A percentile compares a stretch with the other conserved stretches of the same genome.
Conservation (phyloP, 148 eudicot species). For the Fagopyrum homotropicum region DNA sequence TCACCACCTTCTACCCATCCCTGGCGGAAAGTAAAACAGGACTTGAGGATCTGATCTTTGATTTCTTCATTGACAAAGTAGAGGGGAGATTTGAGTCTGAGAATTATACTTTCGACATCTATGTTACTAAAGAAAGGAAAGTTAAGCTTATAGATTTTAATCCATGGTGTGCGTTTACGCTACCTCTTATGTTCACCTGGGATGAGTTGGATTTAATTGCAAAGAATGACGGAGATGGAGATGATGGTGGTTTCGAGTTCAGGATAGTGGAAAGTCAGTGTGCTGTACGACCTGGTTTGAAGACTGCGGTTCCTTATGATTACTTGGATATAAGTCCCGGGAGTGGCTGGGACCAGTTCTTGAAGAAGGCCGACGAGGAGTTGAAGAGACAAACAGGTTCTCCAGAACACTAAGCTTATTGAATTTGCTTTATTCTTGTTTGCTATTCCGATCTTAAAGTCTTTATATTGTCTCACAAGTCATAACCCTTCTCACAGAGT, state of each 20-base stretch:
- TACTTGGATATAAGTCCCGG: constrained; percentile 76
- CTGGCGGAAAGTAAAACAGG: constrained; percentile 43
- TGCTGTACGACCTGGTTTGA: constrained; percentile 73
- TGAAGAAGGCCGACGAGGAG: constrained; percentile 60
- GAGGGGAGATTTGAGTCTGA: constrained; percentile 44
- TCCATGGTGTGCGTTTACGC: constrained; percentile 80
- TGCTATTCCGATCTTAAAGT: too few relatives aligned
- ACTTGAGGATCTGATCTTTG: constrained; percentile 33
- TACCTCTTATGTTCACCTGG: constrained; percentile 79
- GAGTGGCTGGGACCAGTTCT: constrained; percentile 93
- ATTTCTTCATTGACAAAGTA: constrained; percentile 50
- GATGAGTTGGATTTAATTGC: constrained; percentile 51
- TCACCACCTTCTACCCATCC: constrained; percentile 66
- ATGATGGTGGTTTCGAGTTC: constrained; percentile 30
- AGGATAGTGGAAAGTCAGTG: constrained; percentile 63
- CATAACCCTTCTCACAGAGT: not conserved
- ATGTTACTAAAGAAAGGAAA: constrained; percentile 46
- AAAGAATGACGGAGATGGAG: constrained; percentile 16
- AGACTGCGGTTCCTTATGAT: constrained; percentile 91
- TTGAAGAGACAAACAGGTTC: constrained; percentile 37
- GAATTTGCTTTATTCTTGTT: not conserved
- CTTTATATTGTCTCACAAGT: not conserved
- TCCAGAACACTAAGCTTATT: not conserved
- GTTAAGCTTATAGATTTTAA: constrained; percentile 83
- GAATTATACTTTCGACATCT: constrained; percentile 78